phyloP scores from a whole-genome alignment of 257 asterid genomes.

The Oldenlandia corymbosa region DNA sequence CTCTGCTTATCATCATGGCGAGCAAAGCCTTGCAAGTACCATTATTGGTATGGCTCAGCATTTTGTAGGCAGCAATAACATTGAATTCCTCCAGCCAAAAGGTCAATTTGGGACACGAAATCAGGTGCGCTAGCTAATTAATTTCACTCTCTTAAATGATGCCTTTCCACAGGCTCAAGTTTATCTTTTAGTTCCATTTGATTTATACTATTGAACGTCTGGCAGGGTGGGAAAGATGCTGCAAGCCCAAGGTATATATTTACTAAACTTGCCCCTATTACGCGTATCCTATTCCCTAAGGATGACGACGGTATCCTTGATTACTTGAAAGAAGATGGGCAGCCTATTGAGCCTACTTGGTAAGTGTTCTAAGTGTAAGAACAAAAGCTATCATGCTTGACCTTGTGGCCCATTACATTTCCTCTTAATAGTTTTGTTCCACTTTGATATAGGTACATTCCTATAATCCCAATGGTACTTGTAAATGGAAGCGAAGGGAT shows the following conservation, averaged over 20 bases:
- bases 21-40: conserved; percentile 87
- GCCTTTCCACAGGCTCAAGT: background rate
- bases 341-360: conserved; percentile 88
- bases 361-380: conserved; percentile 23
- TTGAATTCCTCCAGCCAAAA: conserved; percentile 80
- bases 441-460: conserved; percentile 57
- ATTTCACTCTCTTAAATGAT: background rate
- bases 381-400: background rate
- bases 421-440: conserved; percentile 16
- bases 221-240: conserved; percentile 97
- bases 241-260: conserved; percentile 89
- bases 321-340: conserved; percentile 92
- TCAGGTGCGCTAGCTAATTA: conserved; percentile 43
- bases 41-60: conserved; percentile 98
- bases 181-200: too few relatives aligned
- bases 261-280: conserved; percentile 61
- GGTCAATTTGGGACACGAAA: conserved; percentile 97
- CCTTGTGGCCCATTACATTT: background rate
- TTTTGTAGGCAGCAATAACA: conserved; percentile 90
- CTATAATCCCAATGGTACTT: conserved; percentile 79
- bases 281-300: conserved; percentile 76
- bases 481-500: conserved; percentile 99
- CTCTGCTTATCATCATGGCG: conserved; percentile 99
- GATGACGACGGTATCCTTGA: conserved; percentile 78
- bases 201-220: too few relatives aligned